Evolutionary conservation across 441 rosid species (phyloP), one percentile per base, ranked within the genome.

Genomic region (Mallotus repandus): DNA sequence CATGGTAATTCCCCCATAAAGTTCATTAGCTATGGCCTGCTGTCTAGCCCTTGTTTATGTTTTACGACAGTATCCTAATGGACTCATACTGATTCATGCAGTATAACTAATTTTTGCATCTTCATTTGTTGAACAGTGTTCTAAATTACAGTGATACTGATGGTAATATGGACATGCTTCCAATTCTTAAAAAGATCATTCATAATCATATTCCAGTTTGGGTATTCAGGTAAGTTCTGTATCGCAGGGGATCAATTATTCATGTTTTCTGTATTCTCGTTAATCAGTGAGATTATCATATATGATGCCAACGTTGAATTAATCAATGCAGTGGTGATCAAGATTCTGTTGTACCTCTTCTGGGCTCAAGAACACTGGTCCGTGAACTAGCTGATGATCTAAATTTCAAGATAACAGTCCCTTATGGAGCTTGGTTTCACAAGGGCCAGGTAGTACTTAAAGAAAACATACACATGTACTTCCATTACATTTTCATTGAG

Each of bases 351-450:
- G 88, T 90, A 62, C 93, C 97, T 10, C 73, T 94, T 53, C 85
- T 88, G 19, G 89, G 98, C 19, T 88, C 98, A 11, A 81, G 97
- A 68, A 89, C 97, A 0, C 89, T 87, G 1, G 81, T 90, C 48
- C 87, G 90, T 1, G 95, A 92, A 69, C 88, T 94, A 60, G 98
- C 98, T 49, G 80, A 83, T 18, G 87, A 90, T 49, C 80, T 92
- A 66, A 81, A 79, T 52, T 87, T 90, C 71, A 62, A 76, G 64
- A 78, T 78, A 19, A 89, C 95, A 15, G 92, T 92, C 67, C 92
- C 92, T 1, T 92, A 94, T 69, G 86, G 86, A 77, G 78, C 84
- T 64, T 94, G 98, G 97, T 89, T 91, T 82, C 93, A 94, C 89
- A 88, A 90, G 80, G 83, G 81, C 46, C 97, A 90, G 96, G 98